These are phyloP conservation scores for Verticillium nonalfalfae DNA, from an alignment of 2,329 filamentous ascomycete genomes.

Conservation along the genomic window DNA sequence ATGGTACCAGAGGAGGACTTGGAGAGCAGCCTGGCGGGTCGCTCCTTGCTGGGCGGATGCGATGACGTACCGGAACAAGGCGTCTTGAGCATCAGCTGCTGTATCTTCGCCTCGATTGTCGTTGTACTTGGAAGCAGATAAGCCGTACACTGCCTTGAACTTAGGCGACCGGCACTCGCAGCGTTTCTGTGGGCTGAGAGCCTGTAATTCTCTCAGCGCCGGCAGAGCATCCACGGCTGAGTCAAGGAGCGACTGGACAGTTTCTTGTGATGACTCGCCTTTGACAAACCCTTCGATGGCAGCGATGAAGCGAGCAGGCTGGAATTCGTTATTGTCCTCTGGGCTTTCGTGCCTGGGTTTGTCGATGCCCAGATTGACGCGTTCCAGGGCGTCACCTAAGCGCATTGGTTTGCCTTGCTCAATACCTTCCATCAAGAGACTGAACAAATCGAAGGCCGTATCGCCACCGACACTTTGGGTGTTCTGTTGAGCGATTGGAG, in stretches of 20 bases:
- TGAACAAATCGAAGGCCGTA: background rate
- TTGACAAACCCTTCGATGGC: background rate
- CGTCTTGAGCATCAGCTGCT: background rate
- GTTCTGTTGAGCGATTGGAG: background rate
- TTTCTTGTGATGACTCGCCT: background rate
- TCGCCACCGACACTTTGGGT: background rate
- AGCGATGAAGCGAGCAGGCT: background rate
- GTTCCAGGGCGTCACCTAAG: background rate
- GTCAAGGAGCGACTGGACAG: background rate
- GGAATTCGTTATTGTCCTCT: background rate
- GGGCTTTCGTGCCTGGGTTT: too few relatives aligned
- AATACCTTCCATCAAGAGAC: background rate
- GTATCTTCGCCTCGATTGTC: background rate
- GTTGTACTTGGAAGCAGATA: background rate
- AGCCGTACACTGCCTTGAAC: background rate
- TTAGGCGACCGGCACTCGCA: background rate
- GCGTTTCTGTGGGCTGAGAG: background rate
- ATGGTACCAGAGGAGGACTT: background rate
- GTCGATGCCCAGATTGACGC: background rate
- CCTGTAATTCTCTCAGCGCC: background rate
- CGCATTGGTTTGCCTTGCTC: background rate
- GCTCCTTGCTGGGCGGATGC: background rate
- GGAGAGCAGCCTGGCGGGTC: background rate
- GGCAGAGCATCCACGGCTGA: background rate
- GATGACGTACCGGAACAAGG: background rate